A percentile compares a stretch with the other conserved stretches of the same genome.
These are phyloP conservation scores for Trichoderma brevicompactum DNA, from an alignment of 2,329 filamentous ascomycete species.

Conservation along the genomic window DNA sequence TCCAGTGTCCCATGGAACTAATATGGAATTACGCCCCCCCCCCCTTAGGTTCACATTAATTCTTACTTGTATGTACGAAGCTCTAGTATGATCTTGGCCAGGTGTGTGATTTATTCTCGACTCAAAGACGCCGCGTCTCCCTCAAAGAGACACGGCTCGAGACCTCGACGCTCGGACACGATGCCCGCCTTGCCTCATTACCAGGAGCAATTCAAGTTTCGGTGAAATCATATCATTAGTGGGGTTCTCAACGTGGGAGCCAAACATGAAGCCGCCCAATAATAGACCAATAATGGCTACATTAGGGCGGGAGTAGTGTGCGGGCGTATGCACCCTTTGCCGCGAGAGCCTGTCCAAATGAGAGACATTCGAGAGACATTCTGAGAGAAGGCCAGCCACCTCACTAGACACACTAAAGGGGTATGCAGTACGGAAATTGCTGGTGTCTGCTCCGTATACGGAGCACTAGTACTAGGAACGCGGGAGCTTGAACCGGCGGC, in stretches of 20 bases:
- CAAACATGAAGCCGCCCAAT: constrained; percentile 18
- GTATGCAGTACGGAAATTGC: background rate
- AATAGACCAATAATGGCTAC: background rate
- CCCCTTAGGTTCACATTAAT: background rate
- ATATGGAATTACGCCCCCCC: background rate
- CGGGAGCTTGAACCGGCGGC: background rate
- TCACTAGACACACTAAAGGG: background rate
- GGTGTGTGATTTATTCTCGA: background rate
- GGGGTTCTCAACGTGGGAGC: constrained; percentile 1
- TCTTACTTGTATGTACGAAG: background rate
- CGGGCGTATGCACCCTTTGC: background rate
- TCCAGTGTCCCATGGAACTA: background rate
- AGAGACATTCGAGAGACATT: background rate
- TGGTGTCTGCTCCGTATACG: background rate
- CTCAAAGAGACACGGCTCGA: background rate
- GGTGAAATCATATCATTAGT: background rate
- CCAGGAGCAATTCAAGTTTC: background rate
- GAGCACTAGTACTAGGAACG: no score
- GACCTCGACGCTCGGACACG: background rate
- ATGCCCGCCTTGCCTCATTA: background rate
- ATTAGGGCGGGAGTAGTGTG: background rate
- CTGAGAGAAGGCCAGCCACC: constrained; percentile 10
- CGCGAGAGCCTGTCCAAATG: background rate
- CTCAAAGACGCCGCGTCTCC: background rate
- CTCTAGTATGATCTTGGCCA: background rate